Percentiles rank a stretch among this genome's conserved stretches.
Conservation (phyloP, 352 stramenopile species). For the Globisporangium radiosum region DNA sequence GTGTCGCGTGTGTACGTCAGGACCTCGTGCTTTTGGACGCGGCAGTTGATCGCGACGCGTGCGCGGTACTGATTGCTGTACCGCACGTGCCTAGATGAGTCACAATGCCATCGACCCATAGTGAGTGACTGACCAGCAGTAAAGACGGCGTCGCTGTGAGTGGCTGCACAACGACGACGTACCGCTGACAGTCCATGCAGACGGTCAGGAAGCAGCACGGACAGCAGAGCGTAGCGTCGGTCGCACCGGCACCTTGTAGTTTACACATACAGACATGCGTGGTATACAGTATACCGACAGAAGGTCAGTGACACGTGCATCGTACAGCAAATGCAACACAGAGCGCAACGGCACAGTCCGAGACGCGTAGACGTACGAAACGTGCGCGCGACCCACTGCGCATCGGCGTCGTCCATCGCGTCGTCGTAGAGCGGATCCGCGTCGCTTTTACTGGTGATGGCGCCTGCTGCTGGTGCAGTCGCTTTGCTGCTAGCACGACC, state of each 20-base stretch:
- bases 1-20: slow-evolving; percentile 40
- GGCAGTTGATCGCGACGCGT: slow-evolving; percentile 56
- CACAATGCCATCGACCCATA: no score
- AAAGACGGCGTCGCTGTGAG: no score
- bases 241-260: slow-evolving; percentile 9
- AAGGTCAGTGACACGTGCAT: background rate
- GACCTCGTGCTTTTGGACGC: slow-evolving; percentile 61
- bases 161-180: background rate
- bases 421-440: slow-evolving; percentile 63
- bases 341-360: background rate
- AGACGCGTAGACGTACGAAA: slow-evolving; percentile 32
- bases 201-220: slow-evolving; percentile 79
- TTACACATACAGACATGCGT: background rate
- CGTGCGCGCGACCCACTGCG: slow-evolving; percentile 65
- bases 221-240: slow-evolving; percentile 61
- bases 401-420: slow-evolving; percentile 49
- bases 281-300: no score
- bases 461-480: background rate
- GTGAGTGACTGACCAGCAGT: no score
- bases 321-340: background rate
- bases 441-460: slow-evolving; percentile 11
- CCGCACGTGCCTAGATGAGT: slow-evolving; percentile 34
- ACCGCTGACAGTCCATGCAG: slow-evolving; percentile 69
- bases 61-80: slow-evolving; percentile 73
- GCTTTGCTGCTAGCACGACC: no score